Evolutionary conservation across 441 rosid species (phyloP).

Genomic region (Capsella rubella): DNA sequence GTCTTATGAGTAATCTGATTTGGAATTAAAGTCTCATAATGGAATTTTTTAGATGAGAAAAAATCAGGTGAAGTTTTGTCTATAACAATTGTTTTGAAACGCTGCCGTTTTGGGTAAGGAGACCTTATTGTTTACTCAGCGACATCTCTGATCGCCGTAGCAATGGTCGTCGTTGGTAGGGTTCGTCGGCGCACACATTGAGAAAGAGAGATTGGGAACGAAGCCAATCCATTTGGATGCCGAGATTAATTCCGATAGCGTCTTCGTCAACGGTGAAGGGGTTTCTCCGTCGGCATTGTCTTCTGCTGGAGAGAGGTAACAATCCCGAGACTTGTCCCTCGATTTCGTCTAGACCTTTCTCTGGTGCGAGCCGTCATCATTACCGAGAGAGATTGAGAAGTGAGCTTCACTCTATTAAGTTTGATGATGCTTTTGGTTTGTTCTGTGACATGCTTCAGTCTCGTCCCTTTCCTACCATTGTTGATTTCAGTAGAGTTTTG

Average conservation of each 20-base stretch:
- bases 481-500: conserved; percentile 36
- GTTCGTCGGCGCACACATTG: conserved; percentile 2
- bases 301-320: conserved; percentile 18
- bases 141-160: conserved; percentile 8
- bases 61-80: not conserved
- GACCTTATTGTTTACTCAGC: not conserved
- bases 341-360: conserved; percentile 12
- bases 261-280: conserved; percentile 9
- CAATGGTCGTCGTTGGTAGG: conserved; percentile 7
- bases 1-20: too few relatives aligned
- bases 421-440: conserved; percentile 28
- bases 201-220: not conserved
- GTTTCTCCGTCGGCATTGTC: conserved; percentile 24
- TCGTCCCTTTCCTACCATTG: conserved; percentile 34
- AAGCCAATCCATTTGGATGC: conserved; percentile 8
- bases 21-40: too few relatives aligned
- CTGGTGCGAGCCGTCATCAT: conserved; percentile 1
- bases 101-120: not conserved
- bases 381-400: conserved; percentile 22
- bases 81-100: not conserved
- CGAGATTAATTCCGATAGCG: conserved; percentile 8
- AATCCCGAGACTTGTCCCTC: not conserved
- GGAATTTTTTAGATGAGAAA: too few relatives aligned
- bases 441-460: conserved; percentile 39
- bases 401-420: conserved; percentile 21